phyloP scores from a whole-genome alignment of 495 filamentous ascomycete species.

The Xylaria bambusicola region DNA sequence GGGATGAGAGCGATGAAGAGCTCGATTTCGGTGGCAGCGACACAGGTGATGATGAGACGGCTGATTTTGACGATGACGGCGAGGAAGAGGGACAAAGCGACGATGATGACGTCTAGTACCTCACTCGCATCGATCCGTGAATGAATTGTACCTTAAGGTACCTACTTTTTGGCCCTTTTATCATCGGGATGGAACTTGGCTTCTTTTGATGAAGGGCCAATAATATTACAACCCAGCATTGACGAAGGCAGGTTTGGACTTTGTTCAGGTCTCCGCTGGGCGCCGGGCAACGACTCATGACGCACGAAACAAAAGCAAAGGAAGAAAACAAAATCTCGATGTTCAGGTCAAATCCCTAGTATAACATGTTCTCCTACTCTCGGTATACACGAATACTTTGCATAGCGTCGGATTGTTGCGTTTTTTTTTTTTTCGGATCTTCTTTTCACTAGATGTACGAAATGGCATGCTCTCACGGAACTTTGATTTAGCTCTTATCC shows the following conservation, averaged over 20 bases:
- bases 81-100: constrained; percentile 48
- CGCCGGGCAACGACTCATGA: too few relatives aligned
- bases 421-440: constrained; percentile 10
- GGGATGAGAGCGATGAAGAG: constrained; percentile 80
- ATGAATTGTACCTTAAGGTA: background rate
- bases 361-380: background rate
- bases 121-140: too few relatives aligned
- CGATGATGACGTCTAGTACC: constrained; percentile 43
- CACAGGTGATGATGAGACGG: constrained; percentile 58
- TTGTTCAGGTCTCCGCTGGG: too few relatives aligned
- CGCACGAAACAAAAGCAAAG: too few relatives aligned
- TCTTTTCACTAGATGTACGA: constrained; percentile 9
- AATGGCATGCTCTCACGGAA: constrained; percentile 3
- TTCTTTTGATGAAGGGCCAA: too few relatives aligned
- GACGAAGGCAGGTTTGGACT: too few relatives aligned
- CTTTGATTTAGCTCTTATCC: constrained; percentile 9
- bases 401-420: constrained; percentile 23
- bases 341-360: background rate
- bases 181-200: too few relatives aligned
- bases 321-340: too few relatives aligned
- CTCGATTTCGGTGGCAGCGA: constrained; percentile 77
- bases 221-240: too few relatives aligned
- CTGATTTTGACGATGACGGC: constrained; percentile 58
- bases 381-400: constrained; percentile 16
- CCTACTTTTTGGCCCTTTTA: background rate